Percentiles rank a stretch among this genome's conserved stretches.
Evolutionary conservation across 805 yeast genomes (phyloP).

Genomic region (Zygoascus ofunaensis): DNA sequence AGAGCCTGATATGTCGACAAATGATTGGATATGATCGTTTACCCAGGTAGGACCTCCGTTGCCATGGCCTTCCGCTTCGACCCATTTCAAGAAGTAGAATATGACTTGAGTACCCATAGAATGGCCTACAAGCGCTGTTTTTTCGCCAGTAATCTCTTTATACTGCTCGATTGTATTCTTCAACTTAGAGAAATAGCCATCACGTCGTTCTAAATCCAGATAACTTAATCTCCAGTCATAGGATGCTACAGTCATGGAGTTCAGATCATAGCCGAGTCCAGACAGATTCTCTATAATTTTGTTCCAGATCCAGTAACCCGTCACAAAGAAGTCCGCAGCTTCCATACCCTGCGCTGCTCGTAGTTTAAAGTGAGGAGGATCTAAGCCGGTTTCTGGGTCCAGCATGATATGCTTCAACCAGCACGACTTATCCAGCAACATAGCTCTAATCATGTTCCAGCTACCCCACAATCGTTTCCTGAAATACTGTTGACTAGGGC

Average conservation of each 20-base stretch:
- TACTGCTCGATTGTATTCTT: constrained; percentile 63
- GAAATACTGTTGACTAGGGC: constrained; percentile 78
- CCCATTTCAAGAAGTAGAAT: constrained; percentile 92
- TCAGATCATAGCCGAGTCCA: constrained; percentile 88
- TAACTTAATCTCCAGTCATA: constrained; percentile 96
- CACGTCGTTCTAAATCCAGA: constrained; percentile 78
- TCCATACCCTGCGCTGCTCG: constrained; percentile 95
- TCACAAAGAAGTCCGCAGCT: constrained; percentile 91
- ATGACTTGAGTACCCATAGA: constrained; percentile 95
- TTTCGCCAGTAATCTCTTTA: constrained; percentile 45
- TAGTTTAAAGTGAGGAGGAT: constrained; percentile 71
- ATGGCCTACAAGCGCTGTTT: constrained; percentile 75
- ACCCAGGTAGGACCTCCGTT: constrained; percentile 92
- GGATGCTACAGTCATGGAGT: constrained; percentile 81
- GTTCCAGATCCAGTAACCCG: constrained; percentile 99
- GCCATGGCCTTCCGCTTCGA: constrained; percentile 81
- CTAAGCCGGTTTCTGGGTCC: constrained; percentile 86
- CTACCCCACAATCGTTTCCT: constrained; percentile 95
- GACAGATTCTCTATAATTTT: constrained; percentile 90
- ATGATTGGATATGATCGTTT: constrained; percentile 69
- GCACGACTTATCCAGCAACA: constrained; percentile 85
- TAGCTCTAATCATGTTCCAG: constrained; percentile 84
- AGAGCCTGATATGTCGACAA: constrained; percentile 85
- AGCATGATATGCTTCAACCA: constrained; percentile 89
- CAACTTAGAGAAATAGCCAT: constrained; percentile 71